Base-by-base conservation (phyloP, 2,329 filamentous ascomycete genomes). In the Orbilia blumenaviensis region DNA sequence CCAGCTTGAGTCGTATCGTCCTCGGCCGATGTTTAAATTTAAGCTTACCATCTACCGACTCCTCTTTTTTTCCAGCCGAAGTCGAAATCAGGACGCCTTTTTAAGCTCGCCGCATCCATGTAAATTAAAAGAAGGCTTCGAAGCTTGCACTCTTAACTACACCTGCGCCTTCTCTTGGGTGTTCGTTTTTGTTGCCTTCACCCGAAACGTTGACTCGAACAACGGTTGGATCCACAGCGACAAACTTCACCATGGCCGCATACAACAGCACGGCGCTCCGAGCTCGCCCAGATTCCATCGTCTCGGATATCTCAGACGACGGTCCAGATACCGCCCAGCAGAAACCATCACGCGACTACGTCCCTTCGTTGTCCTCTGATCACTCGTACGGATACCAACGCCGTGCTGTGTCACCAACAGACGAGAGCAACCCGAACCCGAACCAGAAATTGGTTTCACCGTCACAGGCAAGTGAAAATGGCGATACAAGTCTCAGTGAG, bases 261-360 rank as follows among this genome's bases (percentile, higher is more conserved):
- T 75, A 56, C 71, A 68, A 75, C 25, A 29, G 29, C 3, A 29
- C 44, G 34, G 50, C 68, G 48, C 54, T 64, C n/a, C 56, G 60
- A 50, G 63, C n/a, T 21, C 72, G 72, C 48, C 56, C 72, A 18
- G 72, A 69, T 1, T 76, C 72, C 4, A 69, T 76, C 60, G 36
- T 76, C 21, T 76, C 72, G 14, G 72, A 76, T n/a, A 29, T 76
- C 46, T 76, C 72, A n/a, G 72, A 76, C 16, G 64, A 69, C 21
- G 50, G 48, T 3, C 67, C 58, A 23, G 64, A 69, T 32, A 58
- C 58, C 3, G 56, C 58, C 21, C 72, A 76, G 9, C 36, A 66
- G 54, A 44, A 38, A 8, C 27, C 44, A 32, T 54, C 62, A n/a
- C 72, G 41, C 58, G 64, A 62, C 50, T 76, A 76, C 32, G 64